Percentiles rank a stretch among this genome's conserved stretches.
phyloP scores from a whole-genome alignment of 2,329 filamentous ascomycete species.

The Stachybotrys chartarum region DNA sequence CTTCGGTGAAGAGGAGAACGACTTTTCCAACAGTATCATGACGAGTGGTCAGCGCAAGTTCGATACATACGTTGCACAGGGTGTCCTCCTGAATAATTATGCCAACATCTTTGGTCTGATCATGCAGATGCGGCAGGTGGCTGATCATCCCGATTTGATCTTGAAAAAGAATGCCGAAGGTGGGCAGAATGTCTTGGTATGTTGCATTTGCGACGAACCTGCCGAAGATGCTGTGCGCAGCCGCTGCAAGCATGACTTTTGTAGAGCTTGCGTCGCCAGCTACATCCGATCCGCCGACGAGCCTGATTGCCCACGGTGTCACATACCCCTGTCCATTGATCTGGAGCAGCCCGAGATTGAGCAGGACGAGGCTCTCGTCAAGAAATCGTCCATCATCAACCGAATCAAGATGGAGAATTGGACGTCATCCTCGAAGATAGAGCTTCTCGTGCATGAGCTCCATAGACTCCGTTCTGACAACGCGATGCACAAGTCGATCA shows the following conservation, averaged over 20 bases:
- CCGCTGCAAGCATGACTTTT: conserved; percentile 77
- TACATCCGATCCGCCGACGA: conserved; percentile 70
- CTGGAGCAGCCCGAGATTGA: conserved; percentile 93
- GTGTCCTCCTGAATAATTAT: conserved; percentile 94
- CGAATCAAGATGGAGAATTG: conserved; percentile 98
- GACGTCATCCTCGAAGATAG: conserved; percentile 97
- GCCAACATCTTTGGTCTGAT: conserved; percentile 98
- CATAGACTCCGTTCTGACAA: conserved; percentile 89
- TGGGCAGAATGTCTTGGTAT: conserved; percentile 85
- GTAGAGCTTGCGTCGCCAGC: conserved; percentile 31
- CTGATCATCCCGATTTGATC: conserved; percentile 91
- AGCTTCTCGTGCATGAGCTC: conserved; percentile 89
- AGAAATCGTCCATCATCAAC: conserved; percentile 97
- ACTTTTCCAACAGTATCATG: conserved; percentile 96
- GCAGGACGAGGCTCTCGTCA: conserved; percentile 77
- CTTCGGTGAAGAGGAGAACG: conserved; percentile 92
- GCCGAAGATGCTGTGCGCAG: conserved; percentile 92
- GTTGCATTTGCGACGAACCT: conserved; percentile 92
- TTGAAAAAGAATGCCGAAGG: conserved; percentile 80
- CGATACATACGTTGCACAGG: conserved; percentile 89
- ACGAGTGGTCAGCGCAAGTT: conserved; percentile 82
- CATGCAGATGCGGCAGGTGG: conserved; percentile 98
- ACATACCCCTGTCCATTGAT: conserved; percentile 84
- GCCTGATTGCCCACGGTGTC: conserved; percentile 81
- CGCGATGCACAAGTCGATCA: conserved; percentile 90